Conservation (phyloP, 495 filamentous ascomycete genomes). For the Penicillium crystallinum region DNA sequence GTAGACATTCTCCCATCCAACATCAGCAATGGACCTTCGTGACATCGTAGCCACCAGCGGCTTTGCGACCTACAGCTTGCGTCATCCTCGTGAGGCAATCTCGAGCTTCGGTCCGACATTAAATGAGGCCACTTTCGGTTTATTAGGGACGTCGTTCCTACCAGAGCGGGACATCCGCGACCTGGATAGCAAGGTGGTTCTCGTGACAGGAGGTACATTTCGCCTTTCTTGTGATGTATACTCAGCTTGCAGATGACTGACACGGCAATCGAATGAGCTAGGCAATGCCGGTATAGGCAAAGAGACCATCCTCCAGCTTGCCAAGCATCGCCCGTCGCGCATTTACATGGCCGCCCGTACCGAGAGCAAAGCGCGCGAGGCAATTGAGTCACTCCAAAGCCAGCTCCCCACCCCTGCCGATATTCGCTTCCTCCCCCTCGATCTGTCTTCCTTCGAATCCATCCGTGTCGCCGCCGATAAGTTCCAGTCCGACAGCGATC, state of each 20-base stretch:
- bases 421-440: conserved; percentile 46
- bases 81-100: conserved; percentile 31
- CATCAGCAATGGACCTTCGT: conserved; percentile 12
- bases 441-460: conserved; percentile 49
- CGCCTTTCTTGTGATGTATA: not conserved
- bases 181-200: conserved; percentile 52
- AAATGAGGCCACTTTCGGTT: conserved; percentile 36
- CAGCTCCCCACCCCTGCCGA: conserved; percentile 37
- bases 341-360: conserved; percentile 63
- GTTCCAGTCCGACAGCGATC: conserved; percentile 42
- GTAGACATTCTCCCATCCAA: no score
- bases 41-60: conserved; percentile 15
- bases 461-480: conserved; percentile 43
- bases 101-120: conserved; percentile 36
- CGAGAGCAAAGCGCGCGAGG: conserved; percentile 43
- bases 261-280: conserved; percentile 12
- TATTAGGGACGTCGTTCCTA: conserved; percentile 39
- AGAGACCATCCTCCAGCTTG: conserved; percentile 57
- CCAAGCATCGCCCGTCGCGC: conserved; percentile 52
- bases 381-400: conserved; percentile 47
- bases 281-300: conserved; percentile 65
- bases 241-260: not conserved
- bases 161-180: conserved; percentile 54
- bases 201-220: conserved; percentile 55
- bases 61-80: conserved; percentile 22